Conservation (phyloP, 139 green algal genomes). For the Chlorella sp. region DNA sequence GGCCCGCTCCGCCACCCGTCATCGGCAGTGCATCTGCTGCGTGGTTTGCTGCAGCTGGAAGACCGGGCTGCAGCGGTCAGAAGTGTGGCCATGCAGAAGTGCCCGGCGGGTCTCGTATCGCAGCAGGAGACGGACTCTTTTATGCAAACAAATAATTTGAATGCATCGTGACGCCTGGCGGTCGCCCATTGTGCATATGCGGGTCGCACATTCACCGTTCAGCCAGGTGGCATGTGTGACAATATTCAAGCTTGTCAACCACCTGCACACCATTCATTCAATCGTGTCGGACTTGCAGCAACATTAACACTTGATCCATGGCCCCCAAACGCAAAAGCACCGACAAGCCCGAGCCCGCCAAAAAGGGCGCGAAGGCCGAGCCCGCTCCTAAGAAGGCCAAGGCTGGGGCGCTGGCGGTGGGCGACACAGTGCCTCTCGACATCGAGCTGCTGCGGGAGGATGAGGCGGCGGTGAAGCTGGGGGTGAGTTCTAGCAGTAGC, state of each 20-base stretch:
- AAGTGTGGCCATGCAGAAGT: too few species aligned
- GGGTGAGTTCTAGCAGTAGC: neutral
- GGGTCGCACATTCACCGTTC: too few species aligned
- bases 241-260: too few species aligned
- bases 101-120: too few species aligned
- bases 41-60: neutral
- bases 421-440: slow-evolving; percentile 15
- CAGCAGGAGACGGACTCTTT: too few species aligned
- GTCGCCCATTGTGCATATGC: too few species aligned
- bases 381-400: slow-evolving; percentile 37
- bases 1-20: too few species aligned
- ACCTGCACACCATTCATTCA: too few species aligned
- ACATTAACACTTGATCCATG: neutral
- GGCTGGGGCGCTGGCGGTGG: slow-evolving; percentile 1
- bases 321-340: slow-evolving; percentile 44
- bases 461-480: slow-evolving; percentile 21
- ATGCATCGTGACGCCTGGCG: too few species aligned
- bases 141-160: too few species aligned
- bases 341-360: slow-evolving; percentile 1
- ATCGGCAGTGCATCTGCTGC: neutral
- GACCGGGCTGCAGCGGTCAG: neutral
- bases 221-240: too few species aligned
- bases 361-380: neutral
- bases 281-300: too few species aligned
- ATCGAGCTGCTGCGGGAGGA: slow-evolving; percentile 40